Evolutionary conservation across 805 yeast genomes (phyloP).

Genomic region (Suhomyces faveliae): DNA sequence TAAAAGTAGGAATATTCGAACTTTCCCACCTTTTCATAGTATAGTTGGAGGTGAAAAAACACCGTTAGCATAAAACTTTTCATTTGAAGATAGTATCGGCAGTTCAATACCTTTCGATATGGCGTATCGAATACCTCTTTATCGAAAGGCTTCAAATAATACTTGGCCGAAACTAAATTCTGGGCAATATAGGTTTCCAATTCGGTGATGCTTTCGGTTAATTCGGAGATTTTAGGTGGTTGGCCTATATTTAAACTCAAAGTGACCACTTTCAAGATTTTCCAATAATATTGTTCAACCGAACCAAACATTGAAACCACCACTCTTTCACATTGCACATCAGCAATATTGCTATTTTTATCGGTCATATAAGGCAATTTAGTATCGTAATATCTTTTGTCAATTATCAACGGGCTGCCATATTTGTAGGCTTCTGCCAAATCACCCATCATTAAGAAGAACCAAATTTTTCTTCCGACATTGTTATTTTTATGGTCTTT

Average conservation of each 20-base stretch:
- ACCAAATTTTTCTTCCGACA: slow-evolving; percentile 61
- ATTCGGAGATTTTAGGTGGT: slow-evolving; percentile 16
- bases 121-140: slow-evolving; percentile 4
- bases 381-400: slow-evolving; percentile 29
- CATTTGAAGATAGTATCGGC: slow-evolving; percentile 17
- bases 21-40: slow-evolving; percentile 34
- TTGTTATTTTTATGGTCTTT: slow-evolving; percentile 28
- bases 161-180: background rate
- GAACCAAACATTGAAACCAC: slow-evolving; percentile 31
- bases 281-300: slow-evolving; percentile 24
- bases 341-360: slow-evolving; percentile 36
- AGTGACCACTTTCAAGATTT: slow-evolving; percentile 26
- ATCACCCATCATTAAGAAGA: slow-evolving; percentile 28
- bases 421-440: slow-evolving; percentile 28
- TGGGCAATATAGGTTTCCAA: slow-evolving; percentile 4
- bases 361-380: slow-evolving; percentile 28
- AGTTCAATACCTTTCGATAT: slow-evolving; percentile 13
- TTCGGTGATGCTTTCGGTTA: slow-evolving; percentile 12
- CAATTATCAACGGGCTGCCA: slow-evolving; percentile 34
- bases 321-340: slow-evolving; percentile 37
- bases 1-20: slow-evolving; percentile 32
- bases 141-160: slow-evolving; percentile 6
- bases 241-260: slow-evolving; percentile 19
- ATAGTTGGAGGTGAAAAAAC: slow-evolving; percentile 35
- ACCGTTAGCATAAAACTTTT: slow-evolving; percentile 23